Evolutionary conservation across 106 monocot species (phyloP).

Genomic region (Triglochin maritima): DNA sequence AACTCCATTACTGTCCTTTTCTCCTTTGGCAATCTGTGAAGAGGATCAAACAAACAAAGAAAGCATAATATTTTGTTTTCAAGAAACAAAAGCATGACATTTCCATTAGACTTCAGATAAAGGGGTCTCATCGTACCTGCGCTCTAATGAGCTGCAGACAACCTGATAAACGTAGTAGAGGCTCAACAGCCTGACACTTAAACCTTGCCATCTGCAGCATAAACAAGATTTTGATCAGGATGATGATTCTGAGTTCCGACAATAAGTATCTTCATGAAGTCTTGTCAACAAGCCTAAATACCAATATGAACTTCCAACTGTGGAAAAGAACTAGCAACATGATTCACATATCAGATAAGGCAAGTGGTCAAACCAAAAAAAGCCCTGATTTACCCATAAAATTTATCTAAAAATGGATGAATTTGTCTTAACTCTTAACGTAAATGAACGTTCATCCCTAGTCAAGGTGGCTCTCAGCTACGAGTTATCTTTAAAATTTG

Average conservation of each 20-base stretch:
- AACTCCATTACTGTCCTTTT: background rate
- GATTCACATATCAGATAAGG: too few relatives aligned
- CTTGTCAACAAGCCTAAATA: too few relatives aligned
- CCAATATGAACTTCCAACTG: too few relatives aligned
- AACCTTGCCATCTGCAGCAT: conserved; percentile 2
- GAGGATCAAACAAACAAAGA: background rate
- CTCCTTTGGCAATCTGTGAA: background rate
- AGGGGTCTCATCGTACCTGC: background rate
- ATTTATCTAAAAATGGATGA: background rate
- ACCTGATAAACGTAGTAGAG: conserved; percentile 3
- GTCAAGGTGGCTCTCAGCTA: too few relatives aligned
- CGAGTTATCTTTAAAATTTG: too few relatives aligned
- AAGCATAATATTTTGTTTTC: background rate
- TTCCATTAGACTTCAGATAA: background rate
- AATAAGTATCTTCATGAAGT: too few relatives aligned
- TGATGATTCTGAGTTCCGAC: too few relatives aligned
- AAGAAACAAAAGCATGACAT: background rate
- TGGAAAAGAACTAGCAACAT: too few relatives aligned
- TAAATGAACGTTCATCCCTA: too few relatives aligned
- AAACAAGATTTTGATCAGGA: background rate
- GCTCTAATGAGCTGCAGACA: conserved; percentile 1
- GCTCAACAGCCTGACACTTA: background rate
- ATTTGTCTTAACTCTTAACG: background rate
- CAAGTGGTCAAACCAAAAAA: too few relatives aligned
- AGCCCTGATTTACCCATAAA: too few relatives aligned